Conservation (phyloP, 495 filamentous ascomycete species). For the Oidiodendron maius region DNA sequence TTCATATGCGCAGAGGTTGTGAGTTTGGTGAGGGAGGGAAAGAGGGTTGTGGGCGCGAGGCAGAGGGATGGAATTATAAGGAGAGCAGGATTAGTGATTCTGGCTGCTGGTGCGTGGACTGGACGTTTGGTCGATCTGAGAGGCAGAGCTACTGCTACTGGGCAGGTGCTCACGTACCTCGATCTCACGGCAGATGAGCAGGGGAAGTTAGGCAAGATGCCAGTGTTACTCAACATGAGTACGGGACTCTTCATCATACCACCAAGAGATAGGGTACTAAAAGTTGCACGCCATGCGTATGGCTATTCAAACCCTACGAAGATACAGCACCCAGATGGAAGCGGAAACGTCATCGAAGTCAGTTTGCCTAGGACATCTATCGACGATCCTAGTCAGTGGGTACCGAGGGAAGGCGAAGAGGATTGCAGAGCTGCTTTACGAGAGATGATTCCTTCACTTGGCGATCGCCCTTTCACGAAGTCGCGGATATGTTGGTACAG, state of each 20-base stretch:
- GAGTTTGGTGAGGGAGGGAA: constrained; percentile 36
- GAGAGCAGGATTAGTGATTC: constrained; percentile 64
- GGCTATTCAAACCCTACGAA: constrained; percentile 70
- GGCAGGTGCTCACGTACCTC: constrained; percentile 76
- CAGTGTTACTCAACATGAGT: constrained; percentile 72
- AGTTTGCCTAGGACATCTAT: constrained; percentile 15
- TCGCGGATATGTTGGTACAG: constrained; percentile 89
- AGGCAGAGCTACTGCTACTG: constrained; percentile 70
- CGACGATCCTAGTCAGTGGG: constrained; percentile 18
- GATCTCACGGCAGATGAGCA: constrained; percentile 64
- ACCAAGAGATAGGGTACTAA: constrained; percentile 62
- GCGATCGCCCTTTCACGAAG: constrained; percentile 54
- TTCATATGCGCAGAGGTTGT: constrained; percentile 60
- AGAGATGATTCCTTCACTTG: constrained; percentile 56
- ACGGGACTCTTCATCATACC: constrained; percentile 82
- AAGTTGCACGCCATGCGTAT: constrained; percentile 75
- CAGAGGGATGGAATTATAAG: constrained; percentile 48
- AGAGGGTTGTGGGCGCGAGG: constrained; percentile 34
- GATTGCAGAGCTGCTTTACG: constrained; percentile 56
- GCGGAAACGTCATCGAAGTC: constrained; percentile 12
- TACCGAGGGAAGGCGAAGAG: constrained; percentile 54
- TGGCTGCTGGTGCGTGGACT: constrained; percentile 87
- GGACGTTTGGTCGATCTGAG: constrained; percentile 67
- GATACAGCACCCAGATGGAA: constrained; percentile 30
- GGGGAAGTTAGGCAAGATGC: constrained; percentile 52